Percentiles rank a stretch among this genome's conserved stretches.
Evolutionary conservation across 257 asterid genomes (phyloP).

Genomic region (Solanum phureja): DNA sequence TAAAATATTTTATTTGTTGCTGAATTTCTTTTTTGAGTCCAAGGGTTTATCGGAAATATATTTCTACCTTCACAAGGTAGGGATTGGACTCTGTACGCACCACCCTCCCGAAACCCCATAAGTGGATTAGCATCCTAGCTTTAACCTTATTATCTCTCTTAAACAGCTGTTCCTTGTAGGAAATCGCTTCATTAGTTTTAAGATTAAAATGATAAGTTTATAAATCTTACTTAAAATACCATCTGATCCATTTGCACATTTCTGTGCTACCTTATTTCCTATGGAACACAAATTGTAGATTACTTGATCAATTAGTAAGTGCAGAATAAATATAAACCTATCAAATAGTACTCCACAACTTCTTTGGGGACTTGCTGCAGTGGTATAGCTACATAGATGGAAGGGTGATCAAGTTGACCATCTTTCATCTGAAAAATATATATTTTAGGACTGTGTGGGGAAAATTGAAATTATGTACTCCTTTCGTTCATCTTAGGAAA

Average conservation of each 20-base stretch:
- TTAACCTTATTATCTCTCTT: neutral
- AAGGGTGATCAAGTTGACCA: neutral
- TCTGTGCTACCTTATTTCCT: neutral
- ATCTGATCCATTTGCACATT: neutral
- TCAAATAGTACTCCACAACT: neutral
- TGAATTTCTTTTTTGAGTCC: neutral
- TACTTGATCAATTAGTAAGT: neutral
- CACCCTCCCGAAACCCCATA: accelerated
- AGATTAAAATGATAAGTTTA: neutral
- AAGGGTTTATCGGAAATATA: neutral
- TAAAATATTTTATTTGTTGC: neutral
- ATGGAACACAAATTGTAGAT: neutral
- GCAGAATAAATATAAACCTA: neutral
- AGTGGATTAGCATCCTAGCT: neutral
- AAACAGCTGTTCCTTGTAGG: neutral
- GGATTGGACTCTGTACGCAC: neutral
- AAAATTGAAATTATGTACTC: too few relatives aligned
- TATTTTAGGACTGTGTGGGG: neutral
- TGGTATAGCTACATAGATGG: neutral
- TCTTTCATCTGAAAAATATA: neutral
- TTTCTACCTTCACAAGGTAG: neutral
- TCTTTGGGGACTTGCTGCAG: neutral
- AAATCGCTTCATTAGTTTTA: neutral
- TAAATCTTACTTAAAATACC: neutral
- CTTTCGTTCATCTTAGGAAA: neutral